Conservation (phyloP, 345 rosid genomes). For the Brassica napus region DNA sequence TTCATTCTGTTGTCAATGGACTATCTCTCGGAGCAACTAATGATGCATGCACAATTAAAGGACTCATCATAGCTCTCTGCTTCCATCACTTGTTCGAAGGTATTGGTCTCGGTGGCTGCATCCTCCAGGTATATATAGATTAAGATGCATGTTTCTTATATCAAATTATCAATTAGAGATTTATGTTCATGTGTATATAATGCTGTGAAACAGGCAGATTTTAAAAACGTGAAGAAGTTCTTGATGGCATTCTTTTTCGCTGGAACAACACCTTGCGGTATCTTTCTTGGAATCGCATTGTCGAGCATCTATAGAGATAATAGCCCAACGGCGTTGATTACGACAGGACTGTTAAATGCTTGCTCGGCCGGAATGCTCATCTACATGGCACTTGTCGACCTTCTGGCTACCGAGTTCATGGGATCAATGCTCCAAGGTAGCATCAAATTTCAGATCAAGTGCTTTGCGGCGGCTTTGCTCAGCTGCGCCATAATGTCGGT, state of each 20-base stretch:
- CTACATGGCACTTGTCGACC: constrained; percentile 84
- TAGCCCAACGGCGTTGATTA: constrained; percentile 61
- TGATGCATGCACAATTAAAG: constrained; percentile 65
- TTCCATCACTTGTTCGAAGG: constrained; percentile 89
- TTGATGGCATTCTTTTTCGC: constrained; percentile 72
- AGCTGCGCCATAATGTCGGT: constrained; percentile 74
- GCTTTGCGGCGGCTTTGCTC: constrained; percentile 52
- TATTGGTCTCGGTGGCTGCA: constrained; percentile 84
- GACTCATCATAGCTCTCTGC: constrained; percentile 73
- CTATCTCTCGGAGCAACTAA: constrained; percentile 68
- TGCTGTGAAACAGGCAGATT: constrained; percentile 50
- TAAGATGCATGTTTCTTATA: background rate
- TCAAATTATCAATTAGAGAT: background rate
- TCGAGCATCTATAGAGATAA: constrained; percentile 55
- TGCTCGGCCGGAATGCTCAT: constrained; percentile 70
- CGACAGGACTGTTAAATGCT: constrained; percentile 65
- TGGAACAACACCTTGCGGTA: constrained; percentile 63
- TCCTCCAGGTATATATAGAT: constrained; percentile 52
- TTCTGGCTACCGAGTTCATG: constrained; percentile 65
- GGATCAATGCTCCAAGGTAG: constrained; percentile 67
- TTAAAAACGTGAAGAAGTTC: constrained; percentile 44
- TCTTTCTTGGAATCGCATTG: constrained; percentile 54
- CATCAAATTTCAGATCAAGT: constrained; percentile 61
- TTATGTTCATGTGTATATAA: background rate
- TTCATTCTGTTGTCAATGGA: constrained; percentile 77